Conservation (phyloP, 1,139 yeast genomes). For the Magnusiomyces tetraspermus region DNA sequence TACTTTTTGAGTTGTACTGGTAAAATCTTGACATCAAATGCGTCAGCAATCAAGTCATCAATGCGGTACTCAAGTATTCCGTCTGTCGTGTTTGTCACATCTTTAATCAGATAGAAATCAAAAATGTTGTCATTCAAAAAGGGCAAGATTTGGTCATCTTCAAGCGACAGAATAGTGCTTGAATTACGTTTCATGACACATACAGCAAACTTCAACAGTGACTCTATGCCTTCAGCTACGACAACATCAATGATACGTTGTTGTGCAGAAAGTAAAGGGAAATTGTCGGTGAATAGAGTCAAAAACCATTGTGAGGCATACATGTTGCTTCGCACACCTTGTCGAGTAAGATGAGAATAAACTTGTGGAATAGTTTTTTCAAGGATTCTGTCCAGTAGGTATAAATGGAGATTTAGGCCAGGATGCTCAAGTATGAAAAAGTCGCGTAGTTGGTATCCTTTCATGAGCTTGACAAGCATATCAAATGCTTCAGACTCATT, state of each 20-base stretch:
- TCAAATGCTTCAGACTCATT: slow-evolving; percentile 79
- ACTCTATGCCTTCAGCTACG: slow-evolving; percentile 81
- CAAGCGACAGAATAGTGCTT: slow-evolving; percentile 45
- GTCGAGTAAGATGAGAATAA: slow-evolving; percentile 65
- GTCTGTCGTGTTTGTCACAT: slow-evolving; percentile 6
- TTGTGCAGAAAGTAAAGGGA: slow-evolving; percentile 75
- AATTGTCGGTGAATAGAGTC: slow-evolving; percentile 87
- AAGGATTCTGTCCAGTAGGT: slow-evolving; percentile 78
- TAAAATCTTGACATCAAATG: slow-evolving; percentile 59
- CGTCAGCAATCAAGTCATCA: slow-evolving; percentile 68
- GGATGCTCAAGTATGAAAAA: slow-evolving; percentile 87
- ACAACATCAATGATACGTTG: slow-evolving; percentile 79
- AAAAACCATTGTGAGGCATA: slow-evolving; percentile 95
- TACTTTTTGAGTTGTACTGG: slow-evolving; percentile 66
- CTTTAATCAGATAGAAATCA: slow-evolving; percentile 47
- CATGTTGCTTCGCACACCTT: slow-evolving; percentile 85
- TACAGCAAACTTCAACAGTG: slow-evolving; percentile 72
- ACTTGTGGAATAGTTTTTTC: slow-evolving; percentile 62
- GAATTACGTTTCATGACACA: slow-evolving; percentile 67
- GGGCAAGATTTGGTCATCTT: slow-evolving; percentile 65
- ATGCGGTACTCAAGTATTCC: slow-evolving; percentile 41
- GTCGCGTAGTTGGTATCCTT: slow-evolving; percentile 65
- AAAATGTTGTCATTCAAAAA: slow-evolving; percentile 74
- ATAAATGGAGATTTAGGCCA: slow-evolving; percentile 72
- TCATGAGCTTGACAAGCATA: slow-evolving; percentile 72